These are phyloP conservation scores for Aphanomyces invadans DNA, from an alignment of 352 stramenopile genomes.

Conservation along the genomic window DNA sequence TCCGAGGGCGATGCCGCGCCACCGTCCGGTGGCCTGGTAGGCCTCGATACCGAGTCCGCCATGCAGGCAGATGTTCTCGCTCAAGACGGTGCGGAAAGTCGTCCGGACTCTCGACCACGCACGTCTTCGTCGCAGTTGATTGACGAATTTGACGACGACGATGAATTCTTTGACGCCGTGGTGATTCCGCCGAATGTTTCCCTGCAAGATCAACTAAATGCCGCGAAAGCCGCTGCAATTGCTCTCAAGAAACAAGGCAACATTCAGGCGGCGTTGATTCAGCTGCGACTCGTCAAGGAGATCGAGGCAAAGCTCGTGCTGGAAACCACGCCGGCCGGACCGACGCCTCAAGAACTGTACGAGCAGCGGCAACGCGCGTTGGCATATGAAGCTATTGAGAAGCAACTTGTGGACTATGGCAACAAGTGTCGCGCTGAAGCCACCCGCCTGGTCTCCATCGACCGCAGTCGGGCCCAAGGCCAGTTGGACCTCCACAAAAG, in stretches of 20 bases:
- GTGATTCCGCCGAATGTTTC: not conserved
- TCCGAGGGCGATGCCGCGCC: too few species aligned
- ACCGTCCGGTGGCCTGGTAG: too few species aligned
- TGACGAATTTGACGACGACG: constrained; percentile 15
- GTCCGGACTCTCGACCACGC: not conserved
- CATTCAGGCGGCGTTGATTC: constrained; percentile 47
- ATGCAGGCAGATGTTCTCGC: too few species aligned
- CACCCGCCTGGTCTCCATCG: constrained; percentile 40
- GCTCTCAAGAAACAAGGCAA: constrained; percentile 45
- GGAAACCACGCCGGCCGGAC: too few species aligned
- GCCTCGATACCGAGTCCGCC: too few species aligned
- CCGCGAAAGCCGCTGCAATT: constrained; percentile 41
- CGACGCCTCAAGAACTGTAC: too few species aligned
- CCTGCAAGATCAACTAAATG: constrained; percentile 40
- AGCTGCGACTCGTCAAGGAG: constrained; percentile 53
- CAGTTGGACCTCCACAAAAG: constrained; percentile 58
- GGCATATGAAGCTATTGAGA: constrained; percentile 41
- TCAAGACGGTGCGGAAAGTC: not conserved
- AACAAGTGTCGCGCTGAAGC: constrained; percentile 44
- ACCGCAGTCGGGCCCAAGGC: constrained; percentile 44
- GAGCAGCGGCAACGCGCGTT: not conserved
- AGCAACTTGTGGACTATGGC: constrained; percentile 53
- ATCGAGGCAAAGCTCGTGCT: constrained; percentile 35
- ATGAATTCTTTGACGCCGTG: not conserved
- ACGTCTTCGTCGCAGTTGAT: constrained; percentile 5